Evolutionary conservation across 345 rosid genomes (phyloP).

Genomic region (Hirschfeldia incana): DNA sequence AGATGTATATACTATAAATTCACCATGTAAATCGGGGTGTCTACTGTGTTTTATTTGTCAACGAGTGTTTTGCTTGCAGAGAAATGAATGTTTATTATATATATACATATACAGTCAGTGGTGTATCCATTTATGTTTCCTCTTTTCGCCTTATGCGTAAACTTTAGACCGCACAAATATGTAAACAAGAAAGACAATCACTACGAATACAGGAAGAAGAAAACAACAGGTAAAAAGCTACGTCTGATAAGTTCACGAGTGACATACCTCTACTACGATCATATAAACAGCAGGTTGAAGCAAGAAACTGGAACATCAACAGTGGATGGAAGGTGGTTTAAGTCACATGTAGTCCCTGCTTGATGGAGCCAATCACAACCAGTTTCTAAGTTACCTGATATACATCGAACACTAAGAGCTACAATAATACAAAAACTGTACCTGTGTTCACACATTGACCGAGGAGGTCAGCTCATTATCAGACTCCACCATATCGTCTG

Average conservation of each 20-base stretch:
- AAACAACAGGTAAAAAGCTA: slow-evolving; percentile 20
- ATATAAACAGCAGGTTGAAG: slow-evolving; percentile 28
- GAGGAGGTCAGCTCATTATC: slow-evolving; percentile 46
- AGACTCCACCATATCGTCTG: slow-evolving; percentile 36
- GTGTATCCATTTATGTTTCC: slow-evolving; percentile 12
- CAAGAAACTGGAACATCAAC: slow-evolving; percentile 3
- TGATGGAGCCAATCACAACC: slow-evolving; percentile 12
- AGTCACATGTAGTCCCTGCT: slow-evolving; percentile 21
- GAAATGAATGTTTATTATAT: slow-evolving; percentile 4
- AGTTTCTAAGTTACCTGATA: background rate
- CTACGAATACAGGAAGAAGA: background rate
- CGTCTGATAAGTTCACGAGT: background rate
- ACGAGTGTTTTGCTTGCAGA: slow-evolving; percentile 23
- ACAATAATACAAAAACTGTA: background rate
- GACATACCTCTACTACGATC: slow-evolving; percentile 31
- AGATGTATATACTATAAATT: slow-evolving; percentile 27
- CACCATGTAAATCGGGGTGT: background rate
- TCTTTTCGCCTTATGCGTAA: slow-evolving; percentile 1
- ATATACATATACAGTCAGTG: background rate
- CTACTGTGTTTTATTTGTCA: background rate
- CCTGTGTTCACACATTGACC: slow-evolving; percentile 31
- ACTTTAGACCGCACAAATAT: background rate
- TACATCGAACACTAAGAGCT: background rate
- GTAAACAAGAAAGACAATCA: background rate
- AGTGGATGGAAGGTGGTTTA: background rate